phyloP scores from a whole-genome alignment of 2,329 filamentous ascomycete genomes.

The Trichophyton benhamiae region DNA sequence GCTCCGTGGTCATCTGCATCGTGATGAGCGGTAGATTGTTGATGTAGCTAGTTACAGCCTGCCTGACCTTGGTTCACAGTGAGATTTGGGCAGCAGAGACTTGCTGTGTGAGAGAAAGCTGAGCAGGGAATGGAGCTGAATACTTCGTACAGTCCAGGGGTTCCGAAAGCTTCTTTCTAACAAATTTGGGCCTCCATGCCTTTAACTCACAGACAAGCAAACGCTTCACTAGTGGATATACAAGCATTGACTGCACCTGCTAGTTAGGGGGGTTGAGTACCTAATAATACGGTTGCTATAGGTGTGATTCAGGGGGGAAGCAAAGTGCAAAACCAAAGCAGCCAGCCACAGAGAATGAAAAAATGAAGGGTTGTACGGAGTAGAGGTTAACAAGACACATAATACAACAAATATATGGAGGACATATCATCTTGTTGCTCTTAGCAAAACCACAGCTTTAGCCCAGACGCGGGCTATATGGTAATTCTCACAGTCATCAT shows the following conservation, averaged over 20 bases:
- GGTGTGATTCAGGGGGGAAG: neutral
- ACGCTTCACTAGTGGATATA: neutral
- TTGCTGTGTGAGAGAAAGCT: neutral
- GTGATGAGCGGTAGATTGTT: neutral
- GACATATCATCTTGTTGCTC: neutral
- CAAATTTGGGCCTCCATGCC: neutral
- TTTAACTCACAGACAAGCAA: neutral
- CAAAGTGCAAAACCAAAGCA: neutral
- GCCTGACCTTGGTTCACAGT: neutral
- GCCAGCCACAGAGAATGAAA: neutral
- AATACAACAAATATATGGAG: neutral
- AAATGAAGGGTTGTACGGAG: neutral
- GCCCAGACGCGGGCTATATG: conserved; percentile 16
- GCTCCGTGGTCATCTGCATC: neutral
- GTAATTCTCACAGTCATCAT: conserved; percentile 17
- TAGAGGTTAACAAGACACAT: neutral
- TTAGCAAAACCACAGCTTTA: conserved; percentile 14
- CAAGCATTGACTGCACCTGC: neutral
- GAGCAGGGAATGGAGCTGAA: neutral
- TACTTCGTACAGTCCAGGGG: neutral
- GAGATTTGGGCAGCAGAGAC: neutral
- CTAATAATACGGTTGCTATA: neutral
- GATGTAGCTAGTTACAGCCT: neutral
- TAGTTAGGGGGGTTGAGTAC: neutral
- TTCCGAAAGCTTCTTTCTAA: neutral